Evolutionary conservation across 441 rosid genomes (phyloP).

Genomic region (Gossypium laxum): DNA sequence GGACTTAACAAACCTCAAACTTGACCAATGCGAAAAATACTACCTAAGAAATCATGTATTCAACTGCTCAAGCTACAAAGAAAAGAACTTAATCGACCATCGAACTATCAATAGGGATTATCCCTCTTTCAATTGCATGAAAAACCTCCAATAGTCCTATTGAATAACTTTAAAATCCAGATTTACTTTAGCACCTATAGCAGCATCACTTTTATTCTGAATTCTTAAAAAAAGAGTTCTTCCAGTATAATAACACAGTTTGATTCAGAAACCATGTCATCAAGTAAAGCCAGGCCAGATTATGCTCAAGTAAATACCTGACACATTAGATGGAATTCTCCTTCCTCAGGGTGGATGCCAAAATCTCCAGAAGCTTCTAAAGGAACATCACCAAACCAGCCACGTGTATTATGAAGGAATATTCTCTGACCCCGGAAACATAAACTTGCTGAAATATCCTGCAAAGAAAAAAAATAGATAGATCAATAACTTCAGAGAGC

Average conservation of each 20-base stretch:
- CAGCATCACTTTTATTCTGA: background rate
- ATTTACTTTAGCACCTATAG: background rate
- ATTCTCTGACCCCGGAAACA: slow-evolving; percentile 91
- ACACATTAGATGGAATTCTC: slow-evolving; percentile 97
- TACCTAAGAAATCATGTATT: background rate
- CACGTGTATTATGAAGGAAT: slow-evolving; percentile 85
- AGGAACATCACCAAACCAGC: slow-evolving; percentile 92
- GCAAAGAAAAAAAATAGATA: slow-evolving; percentile 16
- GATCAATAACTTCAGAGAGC: slow-evolving; percentile 8
- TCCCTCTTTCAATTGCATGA: background rate
- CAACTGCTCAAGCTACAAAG: background rate
- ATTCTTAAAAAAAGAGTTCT: background rate
- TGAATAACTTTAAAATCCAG: background rate
- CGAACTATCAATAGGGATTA: background rate
- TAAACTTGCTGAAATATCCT: slow-evolving; percentile 80
- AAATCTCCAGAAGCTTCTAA: slow-evolving; percentile 99
- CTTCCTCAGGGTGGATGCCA: slow-evolving; percentile 96
- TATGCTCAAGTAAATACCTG: slow-evolving; percentile 43
- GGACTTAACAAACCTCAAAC: background rate
- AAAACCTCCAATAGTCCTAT: background rate
- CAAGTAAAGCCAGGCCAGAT: background rate
- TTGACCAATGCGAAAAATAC: background rate
- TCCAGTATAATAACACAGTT: slow-evolving; percentile 10
- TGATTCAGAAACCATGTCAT: slow-evolving; percentile 4
- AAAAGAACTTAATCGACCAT: background rate